A percentile compares a stretch with the other conserved stretches of the same genome.
Conservation (phyloP, 2,329 filamentous ascomycete genomes). For the Decorospora gaudefroyi region DNA sequence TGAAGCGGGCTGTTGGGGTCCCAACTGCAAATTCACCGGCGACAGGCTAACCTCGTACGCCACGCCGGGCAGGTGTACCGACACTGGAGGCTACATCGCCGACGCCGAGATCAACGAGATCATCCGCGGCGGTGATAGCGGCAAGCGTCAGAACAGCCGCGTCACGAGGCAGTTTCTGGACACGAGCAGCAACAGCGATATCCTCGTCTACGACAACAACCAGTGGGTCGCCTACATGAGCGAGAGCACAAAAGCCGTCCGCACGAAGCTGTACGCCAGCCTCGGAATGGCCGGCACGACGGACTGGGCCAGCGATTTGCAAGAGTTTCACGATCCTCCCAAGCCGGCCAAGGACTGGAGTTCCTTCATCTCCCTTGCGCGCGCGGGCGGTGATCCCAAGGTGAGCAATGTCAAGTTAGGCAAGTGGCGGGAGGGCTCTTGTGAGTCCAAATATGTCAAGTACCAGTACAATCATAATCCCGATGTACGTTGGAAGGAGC, state of each 20-base stretch:
- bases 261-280: too few relatives aligned
- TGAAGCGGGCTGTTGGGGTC: constrained; percentile 36
- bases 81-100: constrained; percentile 48
- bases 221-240: not conserved
- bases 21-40: constrained; percentile 46
- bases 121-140: too few relatives aligned
- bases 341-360: not conserved
- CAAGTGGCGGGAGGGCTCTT: too few relatives aligned
- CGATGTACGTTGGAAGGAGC: too few relatives aligned
- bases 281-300: too few relatives aligned
- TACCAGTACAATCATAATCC: too few relatives aligned
- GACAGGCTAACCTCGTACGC: constrained; percentile 33
- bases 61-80: constrained; percentile 45
- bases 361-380: not conserved
- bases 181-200: not conserved
- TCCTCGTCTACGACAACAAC: not conserved
- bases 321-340: not conserved
- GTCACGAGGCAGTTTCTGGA: not conserved
- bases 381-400: not conserved
- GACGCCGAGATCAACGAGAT: constrained; percentile 51
- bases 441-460: too few relatives aligned
- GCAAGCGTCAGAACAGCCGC: too few relatives aligned
- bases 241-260: not conserved
- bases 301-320: not conserved
- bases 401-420: too few relatives aligned